phyloP scores from a whole-genome alignment of 371 early-diverging fungal species.

The Mucor mucedo region DNA sequence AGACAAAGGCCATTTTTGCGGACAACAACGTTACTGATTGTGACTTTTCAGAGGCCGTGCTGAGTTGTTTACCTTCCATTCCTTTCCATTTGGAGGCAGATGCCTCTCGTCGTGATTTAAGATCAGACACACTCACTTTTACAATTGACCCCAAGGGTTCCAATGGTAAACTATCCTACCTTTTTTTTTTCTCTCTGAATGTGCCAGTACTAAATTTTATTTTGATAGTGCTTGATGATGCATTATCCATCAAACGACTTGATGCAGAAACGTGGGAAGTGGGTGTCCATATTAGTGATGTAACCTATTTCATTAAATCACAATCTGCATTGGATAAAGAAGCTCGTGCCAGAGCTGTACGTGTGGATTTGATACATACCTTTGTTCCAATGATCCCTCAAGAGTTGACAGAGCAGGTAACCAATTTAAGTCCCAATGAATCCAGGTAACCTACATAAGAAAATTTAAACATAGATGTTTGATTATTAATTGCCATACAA shows the following conservation, averaged over 20 bases:
- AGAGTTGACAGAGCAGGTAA: conserved; percentile 66
- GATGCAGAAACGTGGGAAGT: conserved; percentile 81
- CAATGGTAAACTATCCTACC: conserved; percentile 14
- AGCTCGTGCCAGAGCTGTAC: conserved; percentile 89
- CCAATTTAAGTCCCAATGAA: conserved; percentile 38
- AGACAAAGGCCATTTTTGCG: conserved; percentile 73
- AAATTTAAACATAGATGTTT: background rate
- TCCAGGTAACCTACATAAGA: conserved; percentile 30
- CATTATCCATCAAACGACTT: conserved; percentile 84
- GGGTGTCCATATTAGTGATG: conserved; percentile 99
- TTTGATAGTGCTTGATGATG: conserved; percentile 20
- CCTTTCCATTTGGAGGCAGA: conserved; percentile 46
- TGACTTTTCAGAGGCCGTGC: conserved; percentile 66
- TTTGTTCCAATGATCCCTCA: conserved; percentile 97
- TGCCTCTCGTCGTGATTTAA: conserved; percentile 74
- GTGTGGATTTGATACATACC: conserved; percentile 90
- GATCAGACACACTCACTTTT: conserved; percentile 2
- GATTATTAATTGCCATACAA: background rate
- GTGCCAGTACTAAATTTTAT: background rate
- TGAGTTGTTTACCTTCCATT: conserved; percentile 63
- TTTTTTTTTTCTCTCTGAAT: too few species aligned
- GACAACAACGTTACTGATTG: conserved; percentile 65
- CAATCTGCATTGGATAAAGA: conserved; percentile 90
- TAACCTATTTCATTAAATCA: conserved; percentile 92
- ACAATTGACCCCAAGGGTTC: conserved; percentile 23